A percentile compares a stretch with the other conserved stretches of the same genome.
phyloP scores from a whole-genome alignment of 176 grass and related monocot species.

The Zea luxurians region DNA sequence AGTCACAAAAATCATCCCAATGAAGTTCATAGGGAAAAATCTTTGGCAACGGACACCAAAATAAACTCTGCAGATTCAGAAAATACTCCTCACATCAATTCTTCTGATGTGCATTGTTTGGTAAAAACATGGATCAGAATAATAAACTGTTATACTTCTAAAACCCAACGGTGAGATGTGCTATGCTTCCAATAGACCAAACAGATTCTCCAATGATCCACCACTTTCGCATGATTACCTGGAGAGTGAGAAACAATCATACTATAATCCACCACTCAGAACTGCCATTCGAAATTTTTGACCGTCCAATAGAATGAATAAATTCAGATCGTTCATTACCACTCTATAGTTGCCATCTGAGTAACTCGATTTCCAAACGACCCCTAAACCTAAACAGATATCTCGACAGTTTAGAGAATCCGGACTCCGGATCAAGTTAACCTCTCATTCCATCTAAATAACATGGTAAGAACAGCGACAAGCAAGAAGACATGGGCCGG shows the following conservation, averaged over 20 bases:
- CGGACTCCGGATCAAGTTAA: not conserved
- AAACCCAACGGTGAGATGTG: not conserved
- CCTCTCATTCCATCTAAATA: not conserved
- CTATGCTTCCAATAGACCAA: not conserved
- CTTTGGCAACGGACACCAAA: not conserved
- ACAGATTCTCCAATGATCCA: not conserved
- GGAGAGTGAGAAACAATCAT: not conserved
- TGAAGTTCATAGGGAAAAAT: not conserved
- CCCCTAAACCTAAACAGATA: conserved; percentile 1
- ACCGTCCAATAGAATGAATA: not conserved
- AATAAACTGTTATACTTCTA: not conserved
- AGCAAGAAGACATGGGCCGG: not conserved
- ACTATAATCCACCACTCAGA: not conserved
- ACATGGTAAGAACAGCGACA: not conserved
- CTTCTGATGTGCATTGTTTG: not conserved
- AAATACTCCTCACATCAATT: not conserved
- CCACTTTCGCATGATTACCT: no score
- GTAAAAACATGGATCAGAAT: not conserved
- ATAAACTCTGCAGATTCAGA: not conserved
- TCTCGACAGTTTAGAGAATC: not conserved
- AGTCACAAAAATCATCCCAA: not conserved
- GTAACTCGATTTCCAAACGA: not conserved
- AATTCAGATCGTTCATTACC: not conserved
- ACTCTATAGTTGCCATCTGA: not conserved
- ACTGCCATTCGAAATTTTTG: not conserved